Base-by-base conservation (phyloP, 192 early-diverging fungal species). In the Linnemannia zychae region DNA sequence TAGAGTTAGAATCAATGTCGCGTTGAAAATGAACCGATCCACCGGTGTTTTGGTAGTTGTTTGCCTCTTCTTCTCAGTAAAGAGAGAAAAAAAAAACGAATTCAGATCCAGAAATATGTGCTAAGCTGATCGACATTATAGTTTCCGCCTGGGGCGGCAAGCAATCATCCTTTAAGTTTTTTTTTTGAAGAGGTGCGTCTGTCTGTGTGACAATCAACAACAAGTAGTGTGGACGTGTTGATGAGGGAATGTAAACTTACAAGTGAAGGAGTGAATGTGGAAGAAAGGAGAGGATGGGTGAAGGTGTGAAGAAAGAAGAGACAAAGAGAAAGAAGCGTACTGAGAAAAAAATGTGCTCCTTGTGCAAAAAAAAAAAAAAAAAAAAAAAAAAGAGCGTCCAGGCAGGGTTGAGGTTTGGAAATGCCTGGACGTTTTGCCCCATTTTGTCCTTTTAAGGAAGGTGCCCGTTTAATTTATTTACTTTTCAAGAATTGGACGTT, bases 61-160 rank as follows among this genome's bases (percentile, higher is more conserved):
- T 22, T 1, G 24, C 15, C 57, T 63, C 28, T 31, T 18, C 15
- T 24, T 63, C 57, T 63, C 28, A n/a, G 24, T 16, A 7, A 13
- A 31, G 24, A 60, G 22, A 7, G 3, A 63, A 76, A 69, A 76
- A 76, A 18, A 47, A 76, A 65, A 65, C 60, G 57, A 36, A 65
- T 47, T 76, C 74, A 76, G 74, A 76, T 76, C 15, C 74, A 76
- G 74, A 76, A 76, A 76, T 76, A 76, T 76, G 74, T 76, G 74
- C 74, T 76, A 76, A 75, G 74, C 74, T 36, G 44, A 76, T 76
- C 74, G 66, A 76, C 74, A 76, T 76, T 76, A 67, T 76, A 15
- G 31, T 66, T 66, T 76, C 74, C 66, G 74, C 74, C 74, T 76
- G 74, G 74, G 74, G 74, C 74, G 74, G 74, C 74, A 76, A 76